Conservation (phyloP, 23 red algal species). For the Gracilaria gracilis region DNA sequence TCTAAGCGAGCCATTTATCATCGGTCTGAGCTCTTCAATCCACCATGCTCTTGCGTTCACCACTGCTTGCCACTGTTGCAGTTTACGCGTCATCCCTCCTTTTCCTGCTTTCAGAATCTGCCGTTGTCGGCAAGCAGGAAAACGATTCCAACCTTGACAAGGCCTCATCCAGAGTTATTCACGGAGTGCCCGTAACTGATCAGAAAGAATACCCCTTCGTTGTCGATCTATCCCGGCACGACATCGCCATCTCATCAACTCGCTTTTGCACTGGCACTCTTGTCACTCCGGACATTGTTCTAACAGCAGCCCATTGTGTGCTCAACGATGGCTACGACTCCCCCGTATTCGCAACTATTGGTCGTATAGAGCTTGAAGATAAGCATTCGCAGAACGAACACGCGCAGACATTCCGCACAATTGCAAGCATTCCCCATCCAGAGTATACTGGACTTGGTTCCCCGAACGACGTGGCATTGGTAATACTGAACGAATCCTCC, state of each 20-base stretch:
- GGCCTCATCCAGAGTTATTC: constrained; percentile 40
- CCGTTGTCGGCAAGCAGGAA: neutral
- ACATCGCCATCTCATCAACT: constrained; percentile 66
- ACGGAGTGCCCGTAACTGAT: constrained; percentile 53
- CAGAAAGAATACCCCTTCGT: constrained; percentile 62
- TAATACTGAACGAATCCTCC: constrained; percentile 61
- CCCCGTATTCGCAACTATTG: constrained; percentile 49
- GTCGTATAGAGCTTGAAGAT: constrained; percentile 64
- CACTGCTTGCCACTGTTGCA: neutral
- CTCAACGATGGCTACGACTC: constrained; percentile 58
- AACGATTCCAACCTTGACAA: neutral
- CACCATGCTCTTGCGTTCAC: neutral
- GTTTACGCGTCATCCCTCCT: neutral
- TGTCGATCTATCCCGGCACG: constrained; percentile 63
- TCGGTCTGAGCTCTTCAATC: neutral
- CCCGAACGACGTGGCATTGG: constrained; percentile 57
- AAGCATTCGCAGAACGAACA: constrained; percentile 32
- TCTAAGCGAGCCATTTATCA: too few species aligned
- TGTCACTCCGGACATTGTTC: constrained; percentile 56
- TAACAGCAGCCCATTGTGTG: constrained; percentile 84
- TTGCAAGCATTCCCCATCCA: constrained; percentile 68
- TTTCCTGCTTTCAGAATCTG: neutral
- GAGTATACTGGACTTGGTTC: constrained; percentile 73
- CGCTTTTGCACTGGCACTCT: constrained; percentile 80
- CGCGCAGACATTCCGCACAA: constrained; percentile 47